Evolutionary conservation across 2,329 filamentous ascomycete genomes (phyloP).

Genomic region (Lachnellula suecica): DNA sequence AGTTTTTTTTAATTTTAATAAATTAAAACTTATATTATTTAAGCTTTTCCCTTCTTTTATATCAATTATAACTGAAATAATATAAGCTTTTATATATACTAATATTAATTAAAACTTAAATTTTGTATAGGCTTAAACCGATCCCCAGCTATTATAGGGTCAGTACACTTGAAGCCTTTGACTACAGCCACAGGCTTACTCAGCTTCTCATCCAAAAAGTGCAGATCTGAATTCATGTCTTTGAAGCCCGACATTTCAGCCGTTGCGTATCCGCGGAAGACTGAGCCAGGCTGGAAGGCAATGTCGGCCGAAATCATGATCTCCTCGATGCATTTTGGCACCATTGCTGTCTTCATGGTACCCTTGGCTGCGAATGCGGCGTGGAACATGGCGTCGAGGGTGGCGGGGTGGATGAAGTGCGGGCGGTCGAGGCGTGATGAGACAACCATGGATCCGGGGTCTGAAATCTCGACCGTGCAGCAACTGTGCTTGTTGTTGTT

Average conservation of each 20-base stretch:
- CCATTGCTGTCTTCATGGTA: neutral
- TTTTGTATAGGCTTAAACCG: too few relatives aligned
- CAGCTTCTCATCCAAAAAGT: neutral
- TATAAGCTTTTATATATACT: too few relatives aligned
- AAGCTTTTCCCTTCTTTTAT: too few relatives aligned
- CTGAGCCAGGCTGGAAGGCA: neutral
- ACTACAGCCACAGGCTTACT: neutral
- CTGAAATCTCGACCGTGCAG: neutral
- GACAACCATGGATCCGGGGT: neutral
- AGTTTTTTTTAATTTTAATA: too few relatives aligned
- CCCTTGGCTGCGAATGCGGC: neutral
- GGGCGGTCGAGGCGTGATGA: too few relatives aligned
- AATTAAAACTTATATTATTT: too few relatives aligned
- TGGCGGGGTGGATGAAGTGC: neutral
- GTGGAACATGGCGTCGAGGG: neutral
- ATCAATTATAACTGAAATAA: too few relatives aligned
- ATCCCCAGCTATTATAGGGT: too few relatives aligned
- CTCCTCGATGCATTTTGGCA: neutral
- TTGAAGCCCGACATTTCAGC: neutral
- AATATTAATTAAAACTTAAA: too few relatives aligned
- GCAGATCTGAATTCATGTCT: neutral
- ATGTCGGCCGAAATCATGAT: neutral
- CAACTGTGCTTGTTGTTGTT: neutral
- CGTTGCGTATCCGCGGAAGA: neutral
- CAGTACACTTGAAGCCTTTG: neutral